Base-by-base conservation (phyloP, 441 rosid species). In the Syzygium malaccense region DNA sequence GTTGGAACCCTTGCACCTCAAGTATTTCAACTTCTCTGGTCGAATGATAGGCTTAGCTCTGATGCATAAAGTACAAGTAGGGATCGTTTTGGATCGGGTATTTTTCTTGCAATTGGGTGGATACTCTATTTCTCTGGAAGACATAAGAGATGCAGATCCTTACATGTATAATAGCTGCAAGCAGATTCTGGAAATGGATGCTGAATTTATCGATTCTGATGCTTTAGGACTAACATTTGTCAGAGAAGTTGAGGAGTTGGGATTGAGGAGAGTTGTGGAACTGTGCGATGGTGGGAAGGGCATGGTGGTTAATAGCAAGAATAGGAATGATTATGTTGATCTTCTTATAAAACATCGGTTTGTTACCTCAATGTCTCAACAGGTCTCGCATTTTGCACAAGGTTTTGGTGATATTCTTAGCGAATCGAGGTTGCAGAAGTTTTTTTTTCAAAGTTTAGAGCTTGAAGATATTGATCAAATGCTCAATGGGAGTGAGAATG, bases 1-100 rank as follows among this genome's bases (percentile, higher is more conserved):
- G 91, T 98, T 95, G 90, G 95, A 98, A 88, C 97, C 96, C 8
- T 62, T 94, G 96, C 97, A 96, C 93, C 98, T 94, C n/a, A 93
- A 94, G 49, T 96, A 95, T 94, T 98, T 95, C 91, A 91, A 89
- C 88, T 98, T 98, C 87, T 92, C 98, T 78, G 99, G 99, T 54
- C 96, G 99, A 60, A 94, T 98, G 88, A 93, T 96, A 89, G 99
- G 96, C 5, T 92, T 98, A 88, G 97, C 99, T 68, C 89, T 98
- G 93, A 94, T 96, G 98, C 97, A 97, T 91, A 95, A 94, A 92
- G 96, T 97, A 85, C 99, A 98, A 95, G 94, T 98, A 9, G 99
- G 99, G 53, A 90, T 98, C 88, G 95, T 95, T 88, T 91, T 98
- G 89, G 99, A 98, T 90, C 97, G 97, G 86, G 96, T 94, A 33